Base-by-base conservation (phyloP, 164 flowering plant species). In the Piper longum region DNA sequence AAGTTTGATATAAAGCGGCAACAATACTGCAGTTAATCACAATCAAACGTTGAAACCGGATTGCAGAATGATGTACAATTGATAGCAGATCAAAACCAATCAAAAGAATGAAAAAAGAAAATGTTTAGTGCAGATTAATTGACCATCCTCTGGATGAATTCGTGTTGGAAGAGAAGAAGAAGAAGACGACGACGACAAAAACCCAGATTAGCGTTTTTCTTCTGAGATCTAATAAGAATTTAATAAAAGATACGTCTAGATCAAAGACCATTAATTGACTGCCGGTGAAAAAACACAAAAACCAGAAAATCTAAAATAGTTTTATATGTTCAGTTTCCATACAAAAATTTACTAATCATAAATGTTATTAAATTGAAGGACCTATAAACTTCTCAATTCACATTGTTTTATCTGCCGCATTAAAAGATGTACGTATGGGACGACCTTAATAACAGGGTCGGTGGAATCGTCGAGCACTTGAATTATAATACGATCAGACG, bases 401-500 rank as follows among this genome's bases (percentile, higher is more conserved):
- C 36, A 26, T 9, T 13, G 12, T 48, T 48, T 9, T 48, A 44
- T 44, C 48, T 44, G 48, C 11, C 11, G 48, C 48, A 44, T 44
- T 44, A 5, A 5, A 36, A 16, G 36, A 7, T 7, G 11, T 41
- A 8, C 41, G 56, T 26, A 26, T 26, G 36, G 36, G 51, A 40
- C 45, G 45, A 69, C 72, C 68, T 70, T 70, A 57, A 61, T 57
- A 43, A 56, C 40, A 9, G 69, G 61, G 65, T 70, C 72, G 7
- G 72, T 70, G 12, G 72, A 70, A 57, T 70, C 72, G 42, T 70
- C 72, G 16, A 70, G 65, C 17, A 70, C 72, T 66, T 66, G 69
- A 59, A 66, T 61, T 60, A 66, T 54, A 57, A 66, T 66, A 41
- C 69, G 57, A 55, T 66, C 69, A 0, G 69, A 66, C 16, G 69